phyloP scores from a whole-genome alignment of 192 early-diverging fungal genomes.

The Lobulomyces angularis region DNA sequence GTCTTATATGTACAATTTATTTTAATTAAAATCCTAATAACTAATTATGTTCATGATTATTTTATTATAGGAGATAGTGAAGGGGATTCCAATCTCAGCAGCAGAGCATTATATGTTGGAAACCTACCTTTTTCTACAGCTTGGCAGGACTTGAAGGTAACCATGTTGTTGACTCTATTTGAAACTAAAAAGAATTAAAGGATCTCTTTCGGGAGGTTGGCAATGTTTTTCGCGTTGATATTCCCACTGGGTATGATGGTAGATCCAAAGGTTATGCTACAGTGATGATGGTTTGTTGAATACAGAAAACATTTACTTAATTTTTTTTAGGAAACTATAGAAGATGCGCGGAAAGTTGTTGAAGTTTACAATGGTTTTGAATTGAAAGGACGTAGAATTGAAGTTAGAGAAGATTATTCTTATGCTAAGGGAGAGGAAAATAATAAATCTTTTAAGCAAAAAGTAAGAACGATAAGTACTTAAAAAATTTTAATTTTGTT shows the following conservation, averaged over 20 bases:
- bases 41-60: not conserved
- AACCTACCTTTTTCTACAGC: constrained; percentile 38
- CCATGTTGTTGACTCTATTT: too few relatives aligned
- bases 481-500: too few relatives aligned
- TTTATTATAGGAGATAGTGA: not conserved
- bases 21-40: not conserved
- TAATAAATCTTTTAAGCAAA: not conserved
- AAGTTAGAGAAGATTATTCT: constrained; percentile 60
- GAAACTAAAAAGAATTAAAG: too few relatives aligned
- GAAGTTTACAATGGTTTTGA: constrained; percentile 50
- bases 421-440: constrained; percentile 29
- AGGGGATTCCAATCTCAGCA: not conserved
- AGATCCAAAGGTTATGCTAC: constrained; percentile 63
- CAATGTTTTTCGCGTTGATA: constrained; percentile 51
- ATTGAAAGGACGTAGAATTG: constrained; percentile 58
- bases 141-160: constrained; percentile 43
- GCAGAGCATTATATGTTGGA: constrained; percentile 30
- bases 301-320: too few relatives aligned
- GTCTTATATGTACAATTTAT: not conserved
- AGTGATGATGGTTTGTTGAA: constrained; percentile 58
- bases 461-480: constrained; percentile 1
- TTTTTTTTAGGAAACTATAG: constrained; percentile 38
- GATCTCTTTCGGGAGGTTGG: constrained; percentile 58
- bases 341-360: constrained; percentile 59
- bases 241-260: constrained; percentile 38